Base-by-base conservation (phyloP, 805 yeast species). In the Ogataea saltuana region DNA sequence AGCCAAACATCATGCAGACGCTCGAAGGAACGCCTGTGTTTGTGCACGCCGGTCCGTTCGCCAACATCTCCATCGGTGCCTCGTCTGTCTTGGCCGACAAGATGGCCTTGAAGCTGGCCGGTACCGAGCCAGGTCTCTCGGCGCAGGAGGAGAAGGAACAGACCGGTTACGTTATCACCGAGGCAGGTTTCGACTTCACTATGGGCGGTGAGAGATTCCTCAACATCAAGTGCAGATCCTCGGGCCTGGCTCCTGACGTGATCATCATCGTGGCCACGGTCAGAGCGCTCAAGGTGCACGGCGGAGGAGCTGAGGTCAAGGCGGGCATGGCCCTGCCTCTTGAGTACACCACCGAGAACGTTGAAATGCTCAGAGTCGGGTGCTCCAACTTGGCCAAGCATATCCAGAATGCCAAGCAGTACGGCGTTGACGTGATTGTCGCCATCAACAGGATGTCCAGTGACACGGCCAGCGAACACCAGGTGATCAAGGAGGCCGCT, bases 161-260 rank as follows among this genome's bases (percentile, higher is more conserved):
- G 41, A 71, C 73, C 48, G 98, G 98, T 53, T 91, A 79, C 62
- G 98, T 89, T 42, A 88, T 91, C 48, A 91, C 99, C 39, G 99
- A 91, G 68, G 97, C 98, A 29, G 99, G 99, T 41, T 91, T 91
- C 70, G 98, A 91, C 68, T 91, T 93, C 74, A 91, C 97, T 37
- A 91, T 91, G 98, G 99, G 99, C 53, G 98, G 98, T 56, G 99
- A 91, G 73, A 79, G 98, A 60, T 91, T 91, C 71, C 79, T 91
- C 69, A 88, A 91, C 72, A 91, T 91, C 47, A 91, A 91, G 72
- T 89, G 97, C 67, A 83, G 98, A 64, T 76, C 95, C 15, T 85
- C 95, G 29, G 97, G 96, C 4, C 74, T 86, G 45, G 69, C 74
- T 29, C 98, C 98, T 28, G 95, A 90, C 63, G 85, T 85, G 29